Conservation (phyloP, 345 rosid genomes). For the Hypericum androsaemum region DNA sequence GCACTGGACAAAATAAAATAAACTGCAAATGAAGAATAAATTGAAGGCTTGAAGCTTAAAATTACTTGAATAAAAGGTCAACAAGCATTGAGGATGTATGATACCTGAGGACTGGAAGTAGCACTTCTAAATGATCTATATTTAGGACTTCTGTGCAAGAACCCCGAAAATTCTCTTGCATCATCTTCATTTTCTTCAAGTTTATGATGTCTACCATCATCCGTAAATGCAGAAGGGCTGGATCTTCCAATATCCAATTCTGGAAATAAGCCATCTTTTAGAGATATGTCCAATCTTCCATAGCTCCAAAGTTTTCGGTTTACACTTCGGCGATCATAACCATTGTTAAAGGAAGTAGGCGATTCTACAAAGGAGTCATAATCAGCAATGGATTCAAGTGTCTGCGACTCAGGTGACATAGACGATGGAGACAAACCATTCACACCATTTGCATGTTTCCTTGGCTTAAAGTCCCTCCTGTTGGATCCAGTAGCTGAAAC, state of each 20-base stretch:
- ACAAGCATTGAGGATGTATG: not conserved
- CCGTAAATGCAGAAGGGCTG: conserved; percentile 28
- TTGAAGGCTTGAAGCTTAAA: not conserved
- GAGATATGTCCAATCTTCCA: conserved; percentile 52
- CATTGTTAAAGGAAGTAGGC: conserved; percentile 35
- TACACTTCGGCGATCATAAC: conserved; percentile 49
- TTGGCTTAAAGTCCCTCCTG: conserved; percentile 23
- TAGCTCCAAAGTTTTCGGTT: conserved; percentile 48
- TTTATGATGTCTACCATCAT: conserved; percentile 22
- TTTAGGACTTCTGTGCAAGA: conserved; percentile 36
- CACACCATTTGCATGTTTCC: conserved; percentile 19
- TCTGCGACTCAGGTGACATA: conserved; percentile 75
- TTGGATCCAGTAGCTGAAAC: conserved; percentile 64
- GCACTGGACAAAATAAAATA: no score
- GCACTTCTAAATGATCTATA: conserved; percentile 28
- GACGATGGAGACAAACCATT: conserved; percentile 38
- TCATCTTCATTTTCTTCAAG: conserved; percentile 18
- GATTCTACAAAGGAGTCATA: conserved; percentile 49
- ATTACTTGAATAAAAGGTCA: not conserved
- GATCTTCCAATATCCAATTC: conserved; percentile 32
- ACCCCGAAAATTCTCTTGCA: conserved; percentile 43
- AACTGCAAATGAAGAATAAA: no score
- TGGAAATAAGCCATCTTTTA: conserved; percentile 66
- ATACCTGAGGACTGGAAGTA: conserved; percentile 70
- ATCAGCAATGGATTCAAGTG: conserved; percentile 44